These are phyloP conservation scores for Sporothrix globosa DNA, from an alignment of 2,329 filamentous ascomycete genomes.

Conservation along the genomic window DNA sequence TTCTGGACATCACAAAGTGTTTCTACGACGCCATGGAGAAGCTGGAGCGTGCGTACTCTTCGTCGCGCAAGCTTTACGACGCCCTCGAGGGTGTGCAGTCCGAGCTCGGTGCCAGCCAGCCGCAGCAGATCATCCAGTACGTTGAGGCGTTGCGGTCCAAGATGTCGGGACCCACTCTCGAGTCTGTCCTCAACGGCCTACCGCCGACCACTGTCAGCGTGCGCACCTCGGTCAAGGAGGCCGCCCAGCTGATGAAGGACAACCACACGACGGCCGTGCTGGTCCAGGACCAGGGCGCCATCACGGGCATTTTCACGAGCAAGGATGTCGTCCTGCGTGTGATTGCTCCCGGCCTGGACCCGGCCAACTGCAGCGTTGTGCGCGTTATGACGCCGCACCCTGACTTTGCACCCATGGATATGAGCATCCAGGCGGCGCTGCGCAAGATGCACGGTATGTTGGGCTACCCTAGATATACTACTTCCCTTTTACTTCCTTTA, in stretches of 20 bases:
- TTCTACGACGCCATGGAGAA: slow-evolving; percentile 99
- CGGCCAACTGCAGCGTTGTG: slow-evolving; percentile 92
- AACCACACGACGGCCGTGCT: slow-evolving; percentile 96
- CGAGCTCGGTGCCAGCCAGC: slow-evolving; percentile 91
- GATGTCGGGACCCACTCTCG: slow-evolving; percentile 96
- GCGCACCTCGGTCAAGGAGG: slow-evolving; percentile 93
- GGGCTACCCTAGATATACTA: neutral
- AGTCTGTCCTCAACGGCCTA: slow-evolving; percentile 88
- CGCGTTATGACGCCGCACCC: slow-evolving; percentile 99
- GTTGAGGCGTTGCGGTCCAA: slow-evolving; percentile 93
- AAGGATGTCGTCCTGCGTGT: slow-evolving; percentile 98
- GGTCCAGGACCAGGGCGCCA: slow-evolving; percentile 94
- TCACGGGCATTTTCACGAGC: slow-evolving; percentile 98
- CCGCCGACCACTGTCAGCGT: slow-evolving; percentile 95
- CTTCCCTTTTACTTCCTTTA: neutral
- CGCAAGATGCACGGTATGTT: slow-evolving; percentile 95
- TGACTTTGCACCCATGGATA: slow-evolving; percentile 97
- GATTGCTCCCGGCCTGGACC: slow-evolving; percentile 94
- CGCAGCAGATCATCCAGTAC: slow-evolving; percentile 98
- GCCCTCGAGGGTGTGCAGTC: slow-evolving; percentile 97
- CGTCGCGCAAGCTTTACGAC: slow-evolving; percentile 97
- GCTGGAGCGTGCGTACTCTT: slow-evolving; percentile 94
- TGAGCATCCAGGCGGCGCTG: slow-evolving; percentile 97
- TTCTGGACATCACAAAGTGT: slow-evolving; percentile 98
- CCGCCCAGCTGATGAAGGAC: slow-evolving; percentile 95